These are phyloP conservation scores for Geotrichum carabidarum DNA, from an alignment of 1,139 yeast genomes.

Conservation along the genomic window DNA sequence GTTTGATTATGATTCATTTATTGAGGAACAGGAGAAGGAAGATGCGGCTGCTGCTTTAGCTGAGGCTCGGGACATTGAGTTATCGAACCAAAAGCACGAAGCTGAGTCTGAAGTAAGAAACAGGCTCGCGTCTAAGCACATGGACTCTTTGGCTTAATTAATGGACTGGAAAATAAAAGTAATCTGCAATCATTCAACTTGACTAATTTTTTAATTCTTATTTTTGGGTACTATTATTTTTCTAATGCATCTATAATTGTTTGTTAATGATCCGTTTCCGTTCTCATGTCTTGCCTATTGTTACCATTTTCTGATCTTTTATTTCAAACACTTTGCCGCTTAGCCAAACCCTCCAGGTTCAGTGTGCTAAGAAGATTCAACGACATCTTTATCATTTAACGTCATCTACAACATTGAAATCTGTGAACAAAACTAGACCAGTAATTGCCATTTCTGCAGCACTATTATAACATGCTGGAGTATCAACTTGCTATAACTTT, in stretches of 20 bases:
- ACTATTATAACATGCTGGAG: too few species aligned
- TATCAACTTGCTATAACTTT: too few species aligned
- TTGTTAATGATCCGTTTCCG: neutral
- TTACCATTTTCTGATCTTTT: too few species aligned
- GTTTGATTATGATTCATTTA: conserved; percentile 24
- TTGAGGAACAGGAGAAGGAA: conserved; percentile 20
- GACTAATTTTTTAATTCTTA: neutral
- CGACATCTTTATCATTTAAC: too few species aligned
- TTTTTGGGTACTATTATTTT: neutral
- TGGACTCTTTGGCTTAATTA: conserved; percentile 6
- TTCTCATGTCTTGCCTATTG: too few species aligned
- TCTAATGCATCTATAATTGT: neutral
- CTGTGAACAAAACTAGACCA: too few species aligned
- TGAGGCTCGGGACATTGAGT: conserved; percentile 1
- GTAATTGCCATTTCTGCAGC: too few species aligned
- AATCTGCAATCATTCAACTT: neutral
- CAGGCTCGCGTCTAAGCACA: neutral
- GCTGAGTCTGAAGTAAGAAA: conserved; percentile 4
- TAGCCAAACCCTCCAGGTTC: too few species aligned
- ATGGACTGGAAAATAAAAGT: neutral
- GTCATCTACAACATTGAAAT: too few species aligned
- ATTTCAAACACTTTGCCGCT: neutral
- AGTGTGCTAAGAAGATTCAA: too few species aligned
- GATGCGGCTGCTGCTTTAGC: conserved; percentile 13
- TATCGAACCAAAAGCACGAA: neutral